Evolutionary conservation across 164 flowering plant species (phyloP).

Genomic region (Akebia trifoliata): DNA sequence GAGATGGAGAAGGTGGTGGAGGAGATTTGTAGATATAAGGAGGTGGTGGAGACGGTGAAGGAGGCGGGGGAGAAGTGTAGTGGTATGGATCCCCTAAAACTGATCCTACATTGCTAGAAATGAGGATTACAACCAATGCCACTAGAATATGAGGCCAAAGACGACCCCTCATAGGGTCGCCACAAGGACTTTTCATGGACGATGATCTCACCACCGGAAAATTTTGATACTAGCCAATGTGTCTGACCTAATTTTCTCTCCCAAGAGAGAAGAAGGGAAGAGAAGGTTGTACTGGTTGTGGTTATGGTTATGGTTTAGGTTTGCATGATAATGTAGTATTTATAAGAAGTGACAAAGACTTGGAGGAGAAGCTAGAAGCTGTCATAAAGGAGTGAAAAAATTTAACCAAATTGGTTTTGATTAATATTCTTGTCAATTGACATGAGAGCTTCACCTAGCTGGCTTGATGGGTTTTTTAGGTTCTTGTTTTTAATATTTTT

Average conservation of each 20-base stretch:
- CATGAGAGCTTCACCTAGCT: neutral
- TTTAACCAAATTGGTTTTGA: neutral
- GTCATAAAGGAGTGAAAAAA: neutral
- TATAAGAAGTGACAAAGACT: neutral
- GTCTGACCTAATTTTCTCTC: neutral
- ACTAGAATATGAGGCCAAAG: constrained; percentile 7
- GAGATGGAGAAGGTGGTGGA: constrained; percentile 20
- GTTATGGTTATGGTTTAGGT: neutral
- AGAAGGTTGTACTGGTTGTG: neutral
- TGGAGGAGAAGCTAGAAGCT: constrained; percentile 1
- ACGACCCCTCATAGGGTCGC: constrained; percentile 10
- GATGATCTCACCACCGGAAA: neutral
- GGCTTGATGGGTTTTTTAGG: neutral
- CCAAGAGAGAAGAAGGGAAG: constrained; percentile 5
- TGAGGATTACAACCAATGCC: neutral
- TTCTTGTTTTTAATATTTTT: neutral
- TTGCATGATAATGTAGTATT: neutral
- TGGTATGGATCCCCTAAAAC: constrained; percentile 8
- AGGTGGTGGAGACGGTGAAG: constrained; percentile 31
- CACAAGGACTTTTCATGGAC: constrained; percentile 1
- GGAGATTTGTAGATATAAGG: too few species aligned
- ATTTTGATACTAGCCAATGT: neutral
- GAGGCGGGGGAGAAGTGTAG: constrained; percentile 23
- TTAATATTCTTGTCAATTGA: neutral
- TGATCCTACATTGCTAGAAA: constrained; percentile 12